Evolutionary conservation across 140 eudicot species (phyloP), one percentile per base, ranked within the genome.

Genomic region (Ambrosia hybrid): DNA sequence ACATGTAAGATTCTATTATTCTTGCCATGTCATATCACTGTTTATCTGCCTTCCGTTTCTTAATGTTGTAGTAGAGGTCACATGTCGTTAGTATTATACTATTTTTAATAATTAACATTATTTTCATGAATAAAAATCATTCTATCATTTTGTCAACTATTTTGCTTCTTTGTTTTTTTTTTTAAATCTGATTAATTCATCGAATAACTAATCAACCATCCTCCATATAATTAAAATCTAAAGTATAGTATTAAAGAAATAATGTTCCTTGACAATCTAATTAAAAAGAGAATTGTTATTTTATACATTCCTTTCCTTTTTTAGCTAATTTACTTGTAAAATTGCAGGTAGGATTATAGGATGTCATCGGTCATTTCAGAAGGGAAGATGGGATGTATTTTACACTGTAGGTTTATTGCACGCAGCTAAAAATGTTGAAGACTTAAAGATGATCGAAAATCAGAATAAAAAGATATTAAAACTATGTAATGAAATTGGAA

Each of bases 341-440:
- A 33, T 33, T 46, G 76, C 83, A 92, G 98, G 89, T 92, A 95
- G 95, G 92, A 92, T 78, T 83, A 80, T 56, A 63, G 68, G 65
- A 92, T 87, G 96, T 89, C 96, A 13, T 95, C 96, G 4, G 79
- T 81, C 9, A 82, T 65, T 79, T 91, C 96, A 48, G 87, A 49
- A 8, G 51, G 84, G 6, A 96, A 92, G 61, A 89, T 95, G 85
- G 75, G 91, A 92, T 5, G 78, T 76, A n/a, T 87, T 92, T 52
- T 92, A 92, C 77, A 48, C 77, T 0, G 74, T 92, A 5, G 96
- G 96, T 61, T 81, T 92, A 37, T 64, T 92, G 51, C 91, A 74
- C 68, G 82, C 95, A 0, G 61, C 87, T 39, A 74, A 76, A 56
- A 71, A 13, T 14, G 14, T 13, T 4, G 82, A 85, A 59, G 82